Evolutionary conservation across 2,329 filamentous ascomycete genomes (phyloP), one percentile per base, ranked within the genome.

Genomic region (Colletotrichum sp.): DNA sequence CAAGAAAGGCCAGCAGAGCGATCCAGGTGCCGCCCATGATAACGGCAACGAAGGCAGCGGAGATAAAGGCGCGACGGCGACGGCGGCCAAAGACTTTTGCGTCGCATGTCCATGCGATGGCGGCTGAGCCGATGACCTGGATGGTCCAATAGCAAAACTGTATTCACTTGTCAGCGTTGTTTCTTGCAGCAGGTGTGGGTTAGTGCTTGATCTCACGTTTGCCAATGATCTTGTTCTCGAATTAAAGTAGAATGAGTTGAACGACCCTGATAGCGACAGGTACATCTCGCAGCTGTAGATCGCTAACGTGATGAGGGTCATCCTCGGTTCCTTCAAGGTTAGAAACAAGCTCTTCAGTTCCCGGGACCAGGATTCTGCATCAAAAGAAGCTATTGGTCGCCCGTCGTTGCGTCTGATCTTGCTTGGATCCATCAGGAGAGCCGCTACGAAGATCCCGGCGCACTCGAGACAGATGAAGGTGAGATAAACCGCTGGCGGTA

Each of bases 201-300:
- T 3, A 28, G 15, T 1, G 36, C 36, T 5, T 18, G 16, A 1
- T 24, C 55, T 59, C 26, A 59, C 55, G 24, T 59, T 59, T 59
- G 55, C 55, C 24, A 59, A 28, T 1, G 55, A 59, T 59, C 55
- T 59, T 16, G 55, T 59, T 1, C 55, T 10, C 8, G 55, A 59
- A 0, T 28, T 59, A 5, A 28, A 59, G 15, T 59, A 59, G 24
- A 59, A 59, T 8, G 55, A 59, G 55, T 59, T 59, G 55, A 59
- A 59, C 5, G 55, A 59, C 16, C 55, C 55, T 0, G 24, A 26
- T 12, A 59, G 21, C 21, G 55, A 59, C 6, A 59, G 24, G 26
- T 59, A 59, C 55, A 59, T 28, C 55, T 59, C 55, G 24, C 55
- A 26, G 24, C 55, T 59, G 55, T 26, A 59, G 55, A 59, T 59